Base-by-base conservation (phyloP, 352 stramenopile species). In the Thraustotheca clavata region DNA sequence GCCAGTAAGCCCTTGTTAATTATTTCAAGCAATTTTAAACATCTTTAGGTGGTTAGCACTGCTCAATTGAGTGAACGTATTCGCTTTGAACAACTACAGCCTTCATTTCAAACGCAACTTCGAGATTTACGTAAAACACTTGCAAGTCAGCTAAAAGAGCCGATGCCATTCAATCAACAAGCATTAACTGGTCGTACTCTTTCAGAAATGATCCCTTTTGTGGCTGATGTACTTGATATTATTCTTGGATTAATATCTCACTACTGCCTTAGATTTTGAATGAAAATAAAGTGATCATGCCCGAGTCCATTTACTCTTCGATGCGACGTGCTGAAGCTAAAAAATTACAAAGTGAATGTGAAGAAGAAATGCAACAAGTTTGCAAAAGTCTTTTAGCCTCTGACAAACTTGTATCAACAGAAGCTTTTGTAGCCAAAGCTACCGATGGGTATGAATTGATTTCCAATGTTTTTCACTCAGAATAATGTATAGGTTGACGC, bases 241-340 rank as follows among this genome's bases (percentile, higher is more conserved):
- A 31, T 31, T 1, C 18, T 24, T 5, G 4, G 39, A 27, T 4
- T 48, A 33, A 34, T 33, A 9, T 62, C n/a, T 2, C 12, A 29
- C 73, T 72, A 20, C 49, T 91, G 14, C 77, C 89, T 2, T 80
- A 92, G 49, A 89, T 80, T 6, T 59, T 94, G n/a, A 92, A 94
- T 66, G 88, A 84, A 26, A 84, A 94, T 60, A 71, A 88, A 67
- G 75, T 94, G 8, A 94, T 94, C 59, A 90, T 94, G 85, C 85
- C 85, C 0, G 85, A 92, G 68, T 92, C 85, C 3, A 94, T 94
- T 67, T 94, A 91, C 61, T 85, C 85, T 48, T 91, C 83, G 1
- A 88, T 94, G 72, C 83, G 91, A 31, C 81, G 83, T 48, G 81
- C 83, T 0, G 79, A 94, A 59, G 83, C 81, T 5, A 81, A 84